Conservation (phyloP, 768 basidiomycete genomes). For the Termitomyces heimii region DNA sequence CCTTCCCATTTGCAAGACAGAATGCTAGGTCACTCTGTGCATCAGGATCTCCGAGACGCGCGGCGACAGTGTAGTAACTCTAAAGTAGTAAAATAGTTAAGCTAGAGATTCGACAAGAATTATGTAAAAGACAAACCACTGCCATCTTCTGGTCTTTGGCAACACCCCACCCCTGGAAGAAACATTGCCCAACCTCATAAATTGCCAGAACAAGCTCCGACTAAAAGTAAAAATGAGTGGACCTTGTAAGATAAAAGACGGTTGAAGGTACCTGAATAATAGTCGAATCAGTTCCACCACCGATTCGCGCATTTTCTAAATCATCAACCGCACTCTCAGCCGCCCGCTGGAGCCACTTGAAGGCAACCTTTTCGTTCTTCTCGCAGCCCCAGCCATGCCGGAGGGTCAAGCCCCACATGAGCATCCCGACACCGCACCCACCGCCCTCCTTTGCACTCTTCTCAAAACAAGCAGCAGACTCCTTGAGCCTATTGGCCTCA, state of each 20-base stretch:
- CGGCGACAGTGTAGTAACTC: constrained; percentile 84
- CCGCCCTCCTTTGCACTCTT: constrained; percentile 66
- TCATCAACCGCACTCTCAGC: constrained; percentile 78
- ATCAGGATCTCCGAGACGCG: constrained; percentile 78
- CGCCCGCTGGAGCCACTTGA: constrained; percentile 78
- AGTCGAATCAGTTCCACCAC: constrained; percentile 38
- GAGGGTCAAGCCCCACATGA: constrained; percentile 86
- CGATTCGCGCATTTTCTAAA: constrained; percentile 56
- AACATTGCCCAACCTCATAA: constrained; percentile 90
- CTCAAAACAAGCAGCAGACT: constrained; percentile 73
- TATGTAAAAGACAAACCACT: constrained; percentile 44
- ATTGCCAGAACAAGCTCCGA: constrained; percentile 83
- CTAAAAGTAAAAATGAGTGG: constrained; percentile 24
- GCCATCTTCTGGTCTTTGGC: constrained; percentile 86
- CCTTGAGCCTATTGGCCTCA: constrained; percentile 62
- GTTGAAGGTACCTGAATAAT: constrained; percentile 43
- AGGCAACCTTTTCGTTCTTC: constrained; percentile 74
- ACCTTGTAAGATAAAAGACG: neutral
- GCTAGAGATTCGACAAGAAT: neutral
- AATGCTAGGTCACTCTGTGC: constrained; percentile 85
- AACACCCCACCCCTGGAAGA: constrained; percentile 91
- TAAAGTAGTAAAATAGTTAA: constrained; percentile 21
- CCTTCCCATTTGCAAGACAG: constrained; percentile 80
- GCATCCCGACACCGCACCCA: constrained; percentile 85
- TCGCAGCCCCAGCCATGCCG: constrained; percentile 86